These are phyloP conservation scores for Ephemerocybe angulata DNA, from an alignment of 768 basidiomycete species.

Conservation along the genomic window DNA sequence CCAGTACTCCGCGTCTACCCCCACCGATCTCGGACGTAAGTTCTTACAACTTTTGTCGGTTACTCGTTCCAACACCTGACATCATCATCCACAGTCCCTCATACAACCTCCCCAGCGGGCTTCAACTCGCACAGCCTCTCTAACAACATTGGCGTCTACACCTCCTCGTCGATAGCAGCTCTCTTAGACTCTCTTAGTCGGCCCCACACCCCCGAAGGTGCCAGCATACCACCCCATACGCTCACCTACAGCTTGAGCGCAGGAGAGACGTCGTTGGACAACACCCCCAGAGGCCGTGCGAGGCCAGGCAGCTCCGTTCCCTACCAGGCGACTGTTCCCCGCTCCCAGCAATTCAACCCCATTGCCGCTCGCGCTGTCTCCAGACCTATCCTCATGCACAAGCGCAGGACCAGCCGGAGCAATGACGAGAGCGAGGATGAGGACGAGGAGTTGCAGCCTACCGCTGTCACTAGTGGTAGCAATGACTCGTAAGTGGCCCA, in stretches of 20 bases:
- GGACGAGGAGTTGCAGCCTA: constrained; percentile 69
- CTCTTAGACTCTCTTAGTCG: constrained; percentile 59
- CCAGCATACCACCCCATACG: constrained; percentile 65
- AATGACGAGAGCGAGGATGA: constrained; percentile 70
- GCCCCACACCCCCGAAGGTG: constrained; percentile 66
- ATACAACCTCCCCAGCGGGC: constrained; percentile 58
- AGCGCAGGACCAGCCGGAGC: constrained; percentile 43
- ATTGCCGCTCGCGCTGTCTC: constrained; percentile 52
- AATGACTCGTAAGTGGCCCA: constrained; percentile 38
- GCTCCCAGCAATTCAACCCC: constrained; percentile 79
- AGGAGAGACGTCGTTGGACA: constrained; percentile 74
- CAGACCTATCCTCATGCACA: constrained; percentile 50
- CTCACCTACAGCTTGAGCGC: constrained; percentile 64
- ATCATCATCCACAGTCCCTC: constrained; percentile 45
- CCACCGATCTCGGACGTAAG: constrained; percentile 62
- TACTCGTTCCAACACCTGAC: constrained; percentile 10
- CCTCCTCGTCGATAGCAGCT: constrained; percentile 51
- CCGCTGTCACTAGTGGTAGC: constrained; percentile 48
- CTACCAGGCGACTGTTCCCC: constrained; percentile 59
- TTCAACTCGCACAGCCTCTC: constrained; percentile 61
- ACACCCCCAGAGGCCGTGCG: constrained; percentile 57
- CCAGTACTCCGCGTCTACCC: constrained; percentile 59
- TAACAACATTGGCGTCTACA: constrained; percentile 48
- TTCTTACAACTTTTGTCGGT: constrained; percentile 22
- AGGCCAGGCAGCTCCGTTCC: constrained; percentile 63